Percentiles rank a stretch among this genome's conserved stretches.
phyloP scores from a whole-genome alignment of 495 filamentous ascomycete species.

The Neurospora cerealis region DNA sequence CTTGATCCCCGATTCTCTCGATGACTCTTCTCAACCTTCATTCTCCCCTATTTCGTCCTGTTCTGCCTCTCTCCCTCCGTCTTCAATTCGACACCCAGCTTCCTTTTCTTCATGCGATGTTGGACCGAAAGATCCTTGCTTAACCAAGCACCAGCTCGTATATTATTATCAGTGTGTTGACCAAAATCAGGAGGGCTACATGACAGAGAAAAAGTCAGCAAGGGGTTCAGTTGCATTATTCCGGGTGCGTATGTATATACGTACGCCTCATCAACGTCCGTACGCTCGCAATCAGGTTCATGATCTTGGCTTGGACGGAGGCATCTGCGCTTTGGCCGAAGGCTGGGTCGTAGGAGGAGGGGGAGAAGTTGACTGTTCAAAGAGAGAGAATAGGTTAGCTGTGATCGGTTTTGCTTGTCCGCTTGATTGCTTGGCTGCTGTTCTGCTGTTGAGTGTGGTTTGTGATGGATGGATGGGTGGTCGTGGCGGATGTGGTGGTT shows the following conservation, averaged over 20 bases:
- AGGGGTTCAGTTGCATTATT: too few species aligned
- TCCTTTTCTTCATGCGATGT: background rate
- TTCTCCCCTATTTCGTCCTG: too few species aligned
- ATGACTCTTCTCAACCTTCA: too few species aligned
- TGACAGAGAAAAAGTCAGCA: background rate
- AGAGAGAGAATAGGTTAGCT: background rate
- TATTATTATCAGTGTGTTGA: slow-evolving; percentile 82
- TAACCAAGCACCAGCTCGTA: slow-evolving; percentile 84
- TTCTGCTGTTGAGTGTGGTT: background rate
- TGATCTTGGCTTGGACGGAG: slow-evolving; percentile 76
- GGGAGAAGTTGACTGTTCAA: slow-evolving; percentile 74
- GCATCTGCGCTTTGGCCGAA: slow-evolving; percentile 64
- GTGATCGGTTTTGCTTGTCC: background rate
- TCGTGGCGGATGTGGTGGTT: background rate
- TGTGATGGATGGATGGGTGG: background rate
- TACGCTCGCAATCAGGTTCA: slow-evolving; percentile 85
- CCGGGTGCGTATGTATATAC: slow-evolving; percentile 22
- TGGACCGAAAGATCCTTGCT: slow-evolving; percentile 12
- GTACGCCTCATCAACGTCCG: slow-evolving; percentile 90
- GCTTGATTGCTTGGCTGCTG: background rate
- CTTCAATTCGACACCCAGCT: background rate
- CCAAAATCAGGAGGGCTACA: slow-evolving; percentile 82
- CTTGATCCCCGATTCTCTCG: too few species aligned
- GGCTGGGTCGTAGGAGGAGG: slow-evolving; percentile 50
- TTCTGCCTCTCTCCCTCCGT: too few species aligned